A percentile compares a stretch with the other conserved stretches of the same genome.
Evolutionary conservation across 2,329 filamentous ascomycete species (phyloP).

Genomic region (Penicillium polonicum): DNA sequence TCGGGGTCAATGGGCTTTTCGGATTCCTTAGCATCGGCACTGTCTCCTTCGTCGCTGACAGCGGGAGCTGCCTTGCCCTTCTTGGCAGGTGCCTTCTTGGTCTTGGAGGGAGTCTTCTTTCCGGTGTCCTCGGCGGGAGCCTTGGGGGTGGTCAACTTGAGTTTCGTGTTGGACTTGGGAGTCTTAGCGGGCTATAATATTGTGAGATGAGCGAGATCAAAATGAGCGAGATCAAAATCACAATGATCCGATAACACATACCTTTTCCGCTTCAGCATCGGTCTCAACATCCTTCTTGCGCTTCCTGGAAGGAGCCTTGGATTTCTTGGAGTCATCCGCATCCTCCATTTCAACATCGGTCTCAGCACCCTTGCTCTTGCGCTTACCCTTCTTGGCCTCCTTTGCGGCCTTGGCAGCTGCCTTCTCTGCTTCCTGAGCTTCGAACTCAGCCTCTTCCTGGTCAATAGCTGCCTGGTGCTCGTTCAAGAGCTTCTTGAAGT

Average conservation of each 20-base stretch:
- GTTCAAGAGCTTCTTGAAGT: constrained; percentile 77
- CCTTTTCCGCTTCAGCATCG: constrained; percentile 70
- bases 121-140: constrained; percentile 48
- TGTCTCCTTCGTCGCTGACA: constrained; percentile 60
- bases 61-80: constrained; percentile 49
- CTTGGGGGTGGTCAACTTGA: constrained; percentile 58
- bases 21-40: constrained; percentile 51
- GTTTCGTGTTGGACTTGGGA: constrained; percentile 60
- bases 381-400: constrained; percentile 48
- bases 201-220: constrained; percentile 9
- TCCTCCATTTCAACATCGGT: constrained; percentile 56
- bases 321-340: constrained; percentile 50
- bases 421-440: constrained; percentile 62
- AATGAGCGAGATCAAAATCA: constrained; percentile 3
- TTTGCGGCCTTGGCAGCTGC: constrained; percentile 53
- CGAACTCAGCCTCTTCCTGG: constrained; percentile 46
- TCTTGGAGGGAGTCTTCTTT: constrained; percentile 55
- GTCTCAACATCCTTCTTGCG: constrained; percentile 70
- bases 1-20: constrained; percentile 56
- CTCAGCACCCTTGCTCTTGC: constrained; percentile 51
- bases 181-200: constrained; percentile 58
- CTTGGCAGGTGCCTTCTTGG: constrained; percentile 52
- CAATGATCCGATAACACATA: constrained; percentile 36
- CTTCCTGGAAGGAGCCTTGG: constrained; percentile 64
- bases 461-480: constrained; percentile 57